Base-by-base conservation (phyloP, 768 basidiomycete genomes). In the Paxillus ammoniavirescens region DNA sequence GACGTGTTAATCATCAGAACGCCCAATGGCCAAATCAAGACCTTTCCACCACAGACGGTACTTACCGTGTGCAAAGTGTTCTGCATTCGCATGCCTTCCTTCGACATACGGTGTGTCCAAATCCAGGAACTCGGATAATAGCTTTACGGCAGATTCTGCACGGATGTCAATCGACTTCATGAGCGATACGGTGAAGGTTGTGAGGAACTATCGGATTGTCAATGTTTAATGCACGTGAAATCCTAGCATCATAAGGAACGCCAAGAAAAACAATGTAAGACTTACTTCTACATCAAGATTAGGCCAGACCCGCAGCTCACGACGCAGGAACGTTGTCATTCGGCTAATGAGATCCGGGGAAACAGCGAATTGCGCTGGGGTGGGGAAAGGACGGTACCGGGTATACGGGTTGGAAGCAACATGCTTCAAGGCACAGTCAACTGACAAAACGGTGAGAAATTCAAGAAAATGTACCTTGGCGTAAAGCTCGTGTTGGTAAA, bases 81-180 rank as follows among this genome's bases (percentile, higher is more conserved):
- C 94, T 10, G 94, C 89, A 60, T 91, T 89, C 23, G 76, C 70
- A 53, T 81, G 77, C 50, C 84, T 77, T 23, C 75, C 86, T 44
- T 81, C 78, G 18, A 66, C 65, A 54, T 84, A 83, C 2, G 80
- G 77, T 3, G 72, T 70, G 58, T 87, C 87, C 68, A 91, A 78
- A 65, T 98, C 94, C 44, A 98, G 77, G 72, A 94, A 95, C 61
- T 96, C 94, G 13, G 92, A 79, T 8, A 98, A 76, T 14, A 91
- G 69, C 62, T 87, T 89, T 42, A 98, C 80, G 40, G 93, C 91
- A 37, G 87, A 83, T 71, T 93, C 88, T 12, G 92, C 90, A 41
- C 94, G 90, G 52, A 98, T 89, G 72, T 98, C 94, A 50, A 97
- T 83, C 3, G 90, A 80, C 71, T 93, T 92, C 85, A 98, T 92